These are phyloP conservation scores for Hordeum marinum DNA, from an alignment of 176 grass and related monocot species.

Conservation along the genomic window DNA sequence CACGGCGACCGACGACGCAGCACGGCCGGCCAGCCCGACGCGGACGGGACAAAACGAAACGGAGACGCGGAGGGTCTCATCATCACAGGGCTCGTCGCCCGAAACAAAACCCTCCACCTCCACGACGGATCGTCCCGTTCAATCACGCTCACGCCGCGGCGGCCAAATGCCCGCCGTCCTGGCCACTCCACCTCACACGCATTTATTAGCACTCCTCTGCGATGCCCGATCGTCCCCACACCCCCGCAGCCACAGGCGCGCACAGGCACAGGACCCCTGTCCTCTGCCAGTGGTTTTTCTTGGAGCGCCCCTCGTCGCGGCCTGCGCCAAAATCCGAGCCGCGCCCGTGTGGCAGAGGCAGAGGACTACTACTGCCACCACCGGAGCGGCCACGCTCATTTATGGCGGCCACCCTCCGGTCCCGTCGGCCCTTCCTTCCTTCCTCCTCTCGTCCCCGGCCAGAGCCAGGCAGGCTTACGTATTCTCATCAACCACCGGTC, in stretches of 20 bases:
- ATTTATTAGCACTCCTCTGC: neutral
- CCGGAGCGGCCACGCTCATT: constrained; percentile 34
- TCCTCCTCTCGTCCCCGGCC: neutral
- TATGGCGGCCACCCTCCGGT: constrained; percentile 2
- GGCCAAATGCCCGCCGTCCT: neutral
- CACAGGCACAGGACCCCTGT: neutral
- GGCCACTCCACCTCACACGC: neutral
- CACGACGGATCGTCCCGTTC: constrained; percentile 11
- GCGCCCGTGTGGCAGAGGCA: constrained; percentile 18
- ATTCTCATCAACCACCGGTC: constrained; percentile 15
- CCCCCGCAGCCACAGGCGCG: neutral
- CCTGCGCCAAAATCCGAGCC: constrained; percentile 42
- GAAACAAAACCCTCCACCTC: neutral
- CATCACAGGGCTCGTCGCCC: neutral
- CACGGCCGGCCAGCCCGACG: neutral
- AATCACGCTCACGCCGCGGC: constrained; percentile 19
- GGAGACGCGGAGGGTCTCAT: neutral
- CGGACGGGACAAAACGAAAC: constrained; percentile 22
- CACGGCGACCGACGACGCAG: neutral
- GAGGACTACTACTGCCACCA: neutral
- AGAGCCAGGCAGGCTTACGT: neutral
- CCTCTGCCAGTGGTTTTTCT: neutral
- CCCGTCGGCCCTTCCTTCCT: neutral
- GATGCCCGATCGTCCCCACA: neutral
- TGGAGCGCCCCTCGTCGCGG: constrained; percentile 3